These are phyloP conservation scores for Bjerkandera adusta DNA, from an alignment of 1,284 basidiomycete species.

Conservation along the genomic window DNA sequence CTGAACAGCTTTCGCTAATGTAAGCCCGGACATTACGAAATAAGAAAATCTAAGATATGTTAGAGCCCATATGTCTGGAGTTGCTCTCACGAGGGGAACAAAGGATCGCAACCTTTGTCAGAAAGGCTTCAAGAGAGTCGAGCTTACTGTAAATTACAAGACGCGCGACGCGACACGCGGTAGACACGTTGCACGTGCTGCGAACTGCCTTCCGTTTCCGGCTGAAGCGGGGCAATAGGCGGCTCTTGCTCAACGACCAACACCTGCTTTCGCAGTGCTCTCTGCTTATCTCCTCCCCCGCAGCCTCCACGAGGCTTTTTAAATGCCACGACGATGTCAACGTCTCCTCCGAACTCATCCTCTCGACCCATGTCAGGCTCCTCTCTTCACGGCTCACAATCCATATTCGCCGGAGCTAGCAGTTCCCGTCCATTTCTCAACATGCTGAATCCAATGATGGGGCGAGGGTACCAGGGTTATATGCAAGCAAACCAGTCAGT, in stretches of 20 bases:
- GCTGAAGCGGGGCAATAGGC: neutral
- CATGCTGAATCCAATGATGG: conserved; percentile 75
- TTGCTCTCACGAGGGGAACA: neutral
- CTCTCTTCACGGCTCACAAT: conserved; percentile 37
- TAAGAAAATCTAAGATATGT: neutral
- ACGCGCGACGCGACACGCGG: neutral
- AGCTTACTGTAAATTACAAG: neutral
- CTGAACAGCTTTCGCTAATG: neutral
- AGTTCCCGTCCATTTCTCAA: conserved; percentile 73
- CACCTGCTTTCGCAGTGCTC: neutral
- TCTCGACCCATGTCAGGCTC: conserved; percentile 20
- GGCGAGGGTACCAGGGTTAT: conserved; percentile 66
- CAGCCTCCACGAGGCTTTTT: neutral
- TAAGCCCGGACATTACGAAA: neutral
- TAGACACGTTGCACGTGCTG: neutral
- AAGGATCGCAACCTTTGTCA: too few relatives aligned
- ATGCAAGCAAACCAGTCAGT: conserved; percentile 64
- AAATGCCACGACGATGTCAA: conserved; percentile 14
- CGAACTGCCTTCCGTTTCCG: neutral
- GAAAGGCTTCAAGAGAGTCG: neutral
- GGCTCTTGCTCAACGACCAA: neutral
- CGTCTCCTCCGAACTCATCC: conserved; percentile 14
- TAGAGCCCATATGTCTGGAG: neutral
- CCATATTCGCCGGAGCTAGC: conserved; percentile 45
- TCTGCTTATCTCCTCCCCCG: neutral